Conservation (phyloP, 139 green algal genomes). For the Chlorella sp. region DNA sequence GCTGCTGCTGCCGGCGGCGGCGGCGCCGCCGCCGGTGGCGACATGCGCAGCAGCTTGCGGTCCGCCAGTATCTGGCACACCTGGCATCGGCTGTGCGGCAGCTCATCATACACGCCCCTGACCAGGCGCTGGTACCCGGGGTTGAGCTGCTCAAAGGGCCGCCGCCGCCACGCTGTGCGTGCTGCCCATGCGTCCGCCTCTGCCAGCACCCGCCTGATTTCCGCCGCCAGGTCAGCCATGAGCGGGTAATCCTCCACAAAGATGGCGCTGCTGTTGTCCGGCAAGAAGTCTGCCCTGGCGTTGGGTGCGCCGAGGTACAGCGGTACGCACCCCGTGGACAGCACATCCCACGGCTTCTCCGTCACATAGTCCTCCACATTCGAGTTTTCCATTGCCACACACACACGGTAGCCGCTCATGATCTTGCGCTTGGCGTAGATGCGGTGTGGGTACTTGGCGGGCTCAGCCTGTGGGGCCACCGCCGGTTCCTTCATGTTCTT, state of each 20-base stretch:
- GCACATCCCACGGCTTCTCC: conserved; percentile 1
- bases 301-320: conserved; percentile 1
- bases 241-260: not conserved
- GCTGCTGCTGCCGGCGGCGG: too few species aligned
- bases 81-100: conserved; percentile 2
- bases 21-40: not conserved
- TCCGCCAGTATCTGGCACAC: conserved; percentile 8
- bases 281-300: not conserved
- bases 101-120: not conserved
- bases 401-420: not conserved
- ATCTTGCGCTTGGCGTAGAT: too few species aligned
- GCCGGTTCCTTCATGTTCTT: not conserved
- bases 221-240: not conserved
- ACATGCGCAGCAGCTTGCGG: not conserved
- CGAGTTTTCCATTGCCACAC: not conserved
- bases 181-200: not conserved
- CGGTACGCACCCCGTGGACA: not conserved
- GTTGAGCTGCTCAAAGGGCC: not conserved
- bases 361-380: not conserved
- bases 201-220: not conserved
- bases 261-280: not conserved
- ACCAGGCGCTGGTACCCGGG: not conserved
- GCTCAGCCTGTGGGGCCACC: not conserved
- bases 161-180: not conserved
- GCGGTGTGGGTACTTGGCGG: too few species aligned